phyloP scores from a whole-genome alignment of 768 basidiomycete genomes.

The Russula sp. region DNA sequence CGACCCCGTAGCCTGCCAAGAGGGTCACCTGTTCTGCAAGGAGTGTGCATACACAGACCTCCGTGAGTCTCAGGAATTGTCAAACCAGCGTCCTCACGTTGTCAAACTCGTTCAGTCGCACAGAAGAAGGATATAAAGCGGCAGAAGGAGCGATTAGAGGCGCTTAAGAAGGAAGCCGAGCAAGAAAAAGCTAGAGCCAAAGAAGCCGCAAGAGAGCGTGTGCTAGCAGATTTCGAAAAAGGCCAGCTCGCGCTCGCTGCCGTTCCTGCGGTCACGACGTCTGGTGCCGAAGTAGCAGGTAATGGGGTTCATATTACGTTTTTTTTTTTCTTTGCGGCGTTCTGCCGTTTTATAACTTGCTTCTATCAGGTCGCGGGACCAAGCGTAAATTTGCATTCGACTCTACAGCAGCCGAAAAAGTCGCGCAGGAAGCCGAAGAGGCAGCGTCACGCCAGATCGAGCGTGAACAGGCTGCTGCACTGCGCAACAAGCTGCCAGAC shows the following conservation, averaged over 20 bases:
- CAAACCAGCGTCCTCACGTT: not conserved
- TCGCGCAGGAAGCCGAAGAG: constrained; percentile 83
- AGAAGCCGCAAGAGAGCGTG: constrained; percentile 80
- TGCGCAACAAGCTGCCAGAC: constrained; percentile 88
- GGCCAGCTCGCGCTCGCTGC: constrained; percentile 72
- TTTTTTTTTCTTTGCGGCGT: not conserved
- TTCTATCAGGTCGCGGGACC: constrained; percentile 48
- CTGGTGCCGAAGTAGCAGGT: constrained; percentile 42
- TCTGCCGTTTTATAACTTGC: not conserved
- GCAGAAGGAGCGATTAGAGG: constrained; percentile 78
- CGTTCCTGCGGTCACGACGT: constrained; percentile 41
- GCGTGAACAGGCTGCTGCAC: constrained; percentile 76
- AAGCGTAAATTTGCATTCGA: constrained; percentile 91
- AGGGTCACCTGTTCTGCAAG: constrained; percentile 92
- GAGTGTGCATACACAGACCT: constrained; percentile 90
- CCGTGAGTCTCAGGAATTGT: constrained; percentile 50
- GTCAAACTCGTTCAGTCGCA: constrained; percentile 48
- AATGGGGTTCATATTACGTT: constrained; percentile 33
- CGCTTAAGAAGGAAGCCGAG: constrained; percentile 74
- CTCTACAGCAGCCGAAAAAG: constrained; percentile 60
- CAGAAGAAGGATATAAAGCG: constrained; percentile 93
- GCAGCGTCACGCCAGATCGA: constrained; percentile 81
- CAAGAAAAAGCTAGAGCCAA: constrained; percentile 67
- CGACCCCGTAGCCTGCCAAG: constrained; percentile 76
- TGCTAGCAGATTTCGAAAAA: constrained; percentile 85